phyloP scores from a whole-genome alignment of 768 basidiomycete genomes.

The Mycena albidolilacea region DNA sequence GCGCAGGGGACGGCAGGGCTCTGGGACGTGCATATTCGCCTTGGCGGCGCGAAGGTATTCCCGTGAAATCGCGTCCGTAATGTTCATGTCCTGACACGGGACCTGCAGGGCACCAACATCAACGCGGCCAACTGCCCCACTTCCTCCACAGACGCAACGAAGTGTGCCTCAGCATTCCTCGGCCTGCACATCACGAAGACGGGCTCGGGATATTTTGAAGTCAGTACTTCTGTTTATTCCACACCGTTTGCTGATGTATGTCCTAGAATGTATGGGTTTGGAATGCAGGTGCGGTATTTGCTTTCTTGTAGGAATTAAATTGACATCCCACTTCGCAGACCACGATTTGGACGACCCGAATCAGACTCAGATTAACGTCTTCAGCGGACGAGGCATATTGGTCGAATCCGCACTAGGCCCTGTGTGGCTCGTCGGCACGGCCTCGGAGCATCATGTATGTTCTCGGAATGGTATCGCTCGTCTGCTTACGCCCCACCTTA shows the following conservation, averaged over 20 bases:
- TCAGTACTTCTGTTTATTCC: not conserved
- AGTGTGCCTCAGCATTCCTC: not conserved
- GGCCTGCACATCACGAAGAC: not conserved
- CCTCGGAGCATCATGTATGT: constrained; percentile 8
- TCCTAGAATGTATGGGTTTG: constrained; percentile 6
- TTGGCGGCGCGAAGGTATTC: constrained; percentile 1
- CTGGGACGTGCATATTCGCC: not conserved
- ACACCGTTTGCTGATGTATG: not conserved
- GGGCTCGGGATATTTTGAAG: constrained; percentile 2
- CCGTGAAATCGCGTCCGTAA: not conserved
- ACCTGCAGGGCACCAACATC: not conserved
- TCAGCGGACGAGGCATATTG: not conserved
- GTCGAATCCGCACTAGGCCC: not conserved
- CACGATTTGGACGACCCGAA: constrained; percentile 2
- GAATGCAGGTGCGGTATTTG: not conserved
- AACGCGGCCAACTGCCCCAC: not conserved
- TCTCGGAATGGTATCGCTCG: not conserved
- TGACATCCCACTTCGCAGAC: not conserved
- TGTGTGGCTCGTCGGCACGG: constrained; percentile 10
- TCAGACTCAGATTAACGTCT: not conserved
- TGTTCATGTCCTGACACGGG: not conserved
- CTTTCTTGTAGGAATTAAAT: not conserved
- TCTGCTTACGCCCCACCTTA: not conserved
- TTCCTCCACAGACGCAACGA: not conserved
- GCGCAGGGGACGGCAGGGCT: not conserved